Conservation (phyloP, 2,329 filamentous ascomycete species). For the Sarocladium oryzae region DNA sequence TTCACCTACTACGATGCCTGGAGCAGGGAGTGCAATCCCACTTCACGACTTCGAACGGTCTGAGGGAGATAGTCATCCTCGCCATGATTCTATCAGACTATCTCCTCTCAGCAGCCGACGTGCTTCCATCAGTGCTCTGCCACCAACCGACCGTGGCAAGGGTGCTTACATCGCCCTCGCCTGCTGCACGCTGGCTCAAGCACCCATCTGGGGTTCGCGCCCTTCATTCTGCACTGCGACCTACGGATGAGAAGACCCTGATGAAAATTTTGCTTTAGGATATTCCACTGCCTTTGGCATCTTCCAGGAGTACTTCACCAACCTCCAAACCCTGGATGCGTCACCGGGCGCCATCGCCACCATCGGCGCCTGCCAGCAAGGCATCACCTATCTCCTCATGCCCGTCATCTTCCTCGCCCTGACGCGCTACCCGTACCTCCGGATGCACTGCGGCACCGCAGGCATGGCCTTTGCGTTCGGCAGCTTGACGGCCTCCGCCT, state of each 20-base stretch:
- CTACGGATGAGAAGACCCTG: not conserved
- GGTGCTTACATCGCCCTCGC: not conserved
- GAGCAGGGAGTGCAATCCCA: not conserved
- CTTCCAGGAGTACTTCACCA: conserved; percentile 15
- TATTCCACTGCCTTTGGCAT: conserved; percentile 16
- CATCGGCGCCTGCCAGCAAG: conserved; percentile 12
- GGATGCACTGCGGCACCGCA: conserved; percentile 12
- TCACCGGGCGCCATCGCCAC: conserved; percentile 14
- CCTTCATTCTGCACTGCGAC: not conserved
- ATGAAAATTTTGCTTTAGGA: conserved; percentile 7
- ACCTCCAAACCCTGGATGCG: conserved; percentile 8
- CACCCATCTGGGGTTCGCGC: conserved; percentile 1
- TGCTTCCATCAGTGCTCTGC: not conserved
- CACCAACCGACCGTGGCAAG: conserved; percentile 1
- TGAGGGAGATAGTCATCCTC: not conserved
- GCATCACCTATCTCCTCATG: conserved; percentile 16
- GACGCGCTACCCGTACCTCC: conserved; percentile 13
- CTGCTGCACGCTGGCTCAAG: conserved; percentile 3
- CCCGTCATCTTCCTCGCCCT: conserved; percentile 14
- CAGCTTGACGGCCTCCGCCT: conserved; percentile 13
- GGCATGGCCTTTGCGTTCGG: conserved; percentile 11
- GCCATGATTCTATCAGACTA: not conserved
- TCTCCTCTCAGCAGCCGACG: not conserved
- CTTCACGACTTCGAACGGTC: not conserved
- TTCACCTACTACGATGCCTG: too few relatives aligned